phyloP scores from a whole-genome alignment of 2,329 filamentous ascomycete species.

The Monosporascus sp. region DNA sequence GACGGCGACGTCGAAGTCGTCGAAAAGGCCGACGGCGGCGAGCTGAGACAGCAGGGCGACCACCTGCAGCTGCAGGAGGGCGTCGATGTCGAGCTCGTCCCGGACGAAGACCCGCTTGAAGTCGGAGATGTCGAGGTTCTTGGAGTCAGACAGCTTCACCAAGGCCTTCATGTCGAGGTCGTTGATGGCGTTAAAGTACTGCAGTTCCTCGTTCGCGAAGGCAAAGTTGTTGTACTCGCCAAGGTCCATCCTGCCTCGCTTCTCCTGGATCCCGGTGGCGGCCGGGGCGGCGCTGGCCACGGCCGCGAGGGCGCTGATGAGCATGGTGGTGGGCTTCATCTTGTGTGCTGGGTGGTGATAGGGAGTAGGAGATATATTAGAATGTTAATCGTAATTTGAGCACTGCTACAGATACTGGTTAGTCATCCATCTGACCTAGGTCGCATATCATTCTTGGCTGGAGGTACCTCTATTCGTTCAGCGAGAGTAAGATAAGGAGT shows the following conservation, averaged over 20 bases:
- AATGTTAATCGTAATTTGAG: conserved; percentile 32
- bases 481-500: conserved; percentile 33
- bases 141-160: conserved; percentile 33
- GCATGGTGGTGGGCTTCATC: conserved; percentile 44
- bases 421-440: conserved; percentile 4
- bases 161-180: conserved; percentile 23
- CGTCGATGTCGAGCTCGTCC: conserved; percentile 43
- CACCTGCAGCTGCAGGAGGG: conserved; percentile 35
- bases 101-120: conserved; percentile 36
- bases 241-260: conserved; percentile 14
- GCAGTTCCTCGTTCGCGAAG: conserved; percentile 31
- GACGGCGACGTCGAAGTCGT: conserved; percentile 39
- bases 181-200: conserved; percentile 29
- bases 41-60: conserved; percentile 28
- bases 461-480: conserved; percentile 34
- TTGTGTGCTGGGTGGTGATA: conserved; percentile 25
- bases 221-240: conserved; percentile 26
- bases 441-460: not conserved
- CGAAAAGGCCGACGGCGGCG: conserved; percentile 33
- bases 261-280: conserved; percentile 11
- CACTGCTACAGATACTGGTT: conserved; percentile 35
- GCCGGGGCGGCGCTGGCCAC: conserved; percentile 39
- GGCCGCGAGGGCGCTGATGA: conserved; percentile 40
- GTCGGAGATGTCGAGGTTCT: conserved; percentile 24
- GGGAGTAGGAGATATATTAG: conserved; percentile 23